These are phyloP conservation scores for Lophiotrema nucula DNA, from an alignment of 495 filamentous ascomycete species.

Conservation along the genomic window DNA sequence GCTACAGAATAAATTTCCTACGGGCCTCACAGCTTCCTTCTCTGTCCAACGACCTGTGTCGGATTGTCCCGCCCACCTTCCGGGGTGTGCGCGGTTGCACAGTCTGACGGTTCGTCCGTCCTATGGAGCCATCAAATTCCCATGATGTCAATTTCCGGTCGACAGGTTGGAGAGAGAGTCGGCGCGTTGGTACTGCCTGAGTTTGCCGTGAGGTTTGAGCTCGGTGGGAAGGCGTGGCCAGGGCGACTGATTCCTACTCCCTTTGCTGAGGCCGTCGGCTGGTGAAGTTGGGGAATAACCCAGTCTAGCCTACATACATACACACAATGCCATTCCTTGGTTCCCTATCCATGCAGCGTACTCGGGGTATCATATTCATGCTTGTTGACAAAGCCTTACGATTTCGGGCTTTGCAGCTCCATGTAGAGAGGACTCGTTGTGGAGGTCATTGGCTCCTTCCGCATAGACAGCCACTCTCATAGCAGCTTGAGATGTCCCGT, in stretches of 20 bases:
- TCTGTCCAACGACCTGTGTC: slow-evolving; percentile 73
- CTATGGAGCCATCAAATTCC: slow-evolving; percentile 71
- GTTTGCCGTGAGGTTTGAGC: slow-evolving; percentile 66
- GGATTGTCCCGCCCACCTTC: slow-evolving; percentile 62
- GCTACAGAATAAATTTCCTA: slow-evolving; percentile 31
- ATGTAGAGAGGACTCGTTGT: too few species aligned
- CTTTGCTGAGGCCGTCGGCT: slow-evolving; percentile 35
- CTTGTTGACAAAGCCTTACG: too few species aligned
- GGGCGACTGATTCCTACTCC: slow-evolving; percentile 73
- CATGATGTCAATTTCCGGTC: slow-evolving; percentile 86
- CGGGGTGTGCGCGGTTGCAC: slow-evolving; percentile 69
- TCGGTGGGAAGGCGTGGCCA: slow-evolving; percentile 57
- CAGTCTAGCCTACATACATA: slow-evolving; percentile 24
- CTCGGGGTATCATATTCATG: neutral
- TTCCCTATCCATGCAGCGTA: neutral
- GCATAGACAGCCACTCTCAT: slow-evolving; percentile 47
- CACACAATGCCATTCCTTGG: neutral
- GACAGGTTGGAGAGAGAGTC: slow-evolving; percentile 86
- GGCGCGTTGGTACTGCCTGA: slow-evolving; percentile 54
- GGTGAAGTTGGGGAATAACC: slow-evolving; percentile 35
- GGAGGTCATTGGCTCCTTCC: too few species aligned
- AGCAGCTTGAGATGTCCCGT: slow-evolving; percentile 87
- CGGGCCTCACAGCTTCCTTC: slow-evolving; percentile 38
- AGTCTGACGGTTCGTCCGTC: slow-evolving; percentile 77
- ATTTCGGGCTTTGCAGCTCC: too few species aligned